These are phyloP conservation scores for Prunus dulcis DNA, from an alignment of 306 rosid genomes.

Conservation along the genomic window DNA sequence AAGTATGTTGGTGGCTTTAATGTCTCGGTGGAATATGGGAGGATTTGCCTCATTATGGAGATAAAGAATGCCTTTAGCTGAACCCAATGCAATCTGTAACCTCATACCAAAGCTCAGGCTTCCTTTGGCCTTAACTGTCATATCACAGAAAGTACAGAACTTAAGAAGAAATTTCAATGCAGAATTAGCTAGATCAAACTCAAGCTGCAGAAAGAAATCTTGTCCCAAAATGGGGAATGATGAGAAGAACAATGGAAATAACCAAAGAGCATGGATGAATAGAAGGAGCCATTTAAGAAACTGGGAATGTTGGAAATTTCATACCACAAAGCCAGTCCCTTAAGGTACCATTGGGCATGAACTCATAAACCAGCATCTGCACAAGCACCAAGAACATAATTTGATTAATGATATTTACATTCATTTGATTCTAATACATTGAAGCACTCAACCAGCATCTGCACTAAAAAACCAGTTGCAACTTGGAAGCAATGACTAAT, in stretches of 20 bases:
- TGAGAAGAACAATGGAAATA: not conserved
- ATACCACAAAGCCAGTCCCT: no score
- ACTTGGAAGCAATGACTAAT: no score
- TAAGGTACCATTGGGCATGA: no score
- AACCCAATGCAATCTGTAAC: constrained; percentile 65
- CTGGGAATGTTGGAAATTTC: no score
- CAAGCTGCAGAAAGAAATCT: constrained; percentile 1
- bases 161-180: not conserved
- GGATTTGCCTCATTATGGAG: constrained; percentile 93
- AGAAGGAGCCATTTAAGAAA: no score
- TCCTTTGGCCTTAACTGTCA: constrained; percentile 45
- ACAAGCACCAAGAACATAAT: no score
- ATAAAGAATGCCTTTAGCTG: constrained; percentile 84
- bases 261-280: not conserved
- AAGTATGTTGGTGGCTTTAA: constrained; percentile 87
- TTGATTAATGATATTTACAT: no score
- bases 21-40: constrained; percentile 91
- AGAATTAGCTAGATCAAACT: not conserved
- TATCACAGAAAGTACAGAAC: constrained; percentile 15
- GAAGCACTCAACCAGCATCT: no score
- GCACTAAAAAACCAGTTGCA: no score
- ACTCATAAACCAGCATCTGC: no score
- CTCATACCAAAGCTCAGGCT: constrained; percentile 53
- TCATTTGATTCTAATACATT: no score
- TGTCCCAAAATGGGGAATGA: no score